Evolutionary conservation across 257 asterid species (phyloP).

Genomic region (Forsythia viridissima): DNA sequence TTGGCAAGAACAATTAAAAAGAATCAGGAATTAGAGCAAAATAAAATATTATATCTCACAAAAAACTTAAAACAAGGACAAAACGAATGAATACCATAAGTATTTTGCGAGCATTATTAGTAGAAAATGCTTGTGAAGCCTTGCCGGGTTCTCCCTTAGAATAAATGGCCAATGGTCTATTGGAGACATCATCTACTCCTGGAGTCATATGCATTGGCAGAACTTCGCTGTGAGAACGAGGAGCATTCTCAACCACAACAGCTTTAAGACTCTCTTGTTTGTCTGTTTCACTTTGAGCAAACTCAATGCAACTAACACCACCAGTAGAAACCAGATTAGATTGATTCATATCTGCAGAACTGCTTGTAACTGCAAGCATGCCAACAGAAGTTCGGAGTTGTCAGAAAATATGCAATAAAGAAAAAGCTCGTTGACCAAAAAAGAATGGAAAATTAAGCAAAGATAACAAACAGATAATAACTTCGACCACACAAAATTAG

Average conservation of each 20-base stretch:
- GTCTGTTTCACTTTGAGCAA: constrained; percentile 34
- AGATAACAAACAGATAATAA: neutral
- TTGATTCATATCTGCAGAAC: constrained; percentile 38
- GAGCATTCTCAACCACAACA: constrained; percentile 30
- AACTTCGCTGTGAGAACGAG: constrained; percentile 4
- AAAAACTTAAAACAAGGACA: constrained; percentile 5
- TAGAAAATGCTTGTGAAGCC: constrained; percentile 41
- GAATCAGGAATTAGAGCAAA: constrained; percentile 3
- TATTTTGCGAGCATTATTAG: constrained; percentile 45
- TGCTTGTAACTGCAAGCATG: constrained; percentile 37
- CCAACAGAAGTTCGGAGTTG: constrained; percentile 15
- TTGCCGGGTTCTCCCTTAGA: constrained; percentile 42
- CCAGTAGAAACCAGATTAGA: constrained; percentile 31
- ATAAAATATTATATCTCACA: constrained; percentile 1
- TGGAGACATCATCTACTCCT: constrained; percentile 37
- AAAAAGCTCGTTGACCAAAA: neutral
- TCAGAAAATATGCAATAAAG: neutral
- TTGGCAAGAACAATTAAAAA: constrained; percentile 17
- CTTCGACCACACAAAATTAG: neutral
- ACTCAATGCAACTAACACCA: constrained; percentile 31
- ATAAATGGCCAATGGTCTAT: constrained; percentile 47
- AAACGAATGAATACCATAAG: constrained; percentile 45
- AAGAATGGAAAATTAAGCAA: neutral
- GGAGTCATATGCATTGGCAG: constrained; percentile 29
- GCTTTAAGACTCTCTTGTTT: constrained; percentile 27